Evolutionary conservation across 2,329 filamentous ascomycete genomes (phyloP).

Genomic region (Pseudogymnoascus sp.): DNA sequence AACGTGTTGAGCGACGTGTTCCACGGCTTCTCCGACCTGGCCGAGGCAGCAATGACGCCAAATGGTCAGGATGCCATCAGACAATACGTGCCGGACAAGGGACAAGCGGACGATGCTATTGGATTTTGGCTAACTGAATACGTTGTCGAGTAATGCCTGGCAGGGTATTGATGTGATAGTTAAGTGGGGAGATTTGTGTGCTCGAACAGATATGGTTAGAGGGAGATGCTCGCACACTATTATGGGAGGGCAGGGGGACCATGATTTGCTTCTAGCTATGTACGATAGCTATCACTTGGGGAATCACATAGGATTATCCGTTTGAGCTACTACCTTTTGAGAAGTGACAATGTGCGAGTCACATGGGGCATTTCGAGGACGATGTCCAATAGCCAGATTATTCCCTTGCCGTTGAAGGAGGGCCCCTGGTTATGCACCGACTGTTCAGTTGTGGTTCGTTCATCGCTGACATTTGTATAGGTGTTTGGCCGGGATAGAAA

Average conservation of each 20-base stretch:
- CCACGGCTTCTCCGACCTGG: slow-evolving; percentile 21
- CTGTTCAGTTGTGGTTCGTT: not conserved
- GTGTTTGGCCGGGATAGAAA: too few relatives aligned
- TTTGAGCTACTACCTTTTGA: not conserved
- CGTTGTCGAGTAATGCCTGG: slow-evolving; percentile 15
- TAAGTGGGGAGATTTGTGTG: not conserved
- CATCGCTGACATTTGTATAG: not conserved
- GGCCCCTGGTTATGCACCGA: not conserved
- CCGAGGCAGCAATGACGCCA: slow-evolving; percentile 18
- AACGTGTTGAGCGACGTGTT: slow-evolving; percentile 27
- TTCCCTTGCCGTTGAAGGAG: not conserved
- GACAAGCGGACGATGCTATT: slow-evolving; percentile 20
- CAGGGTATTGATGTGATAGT: slow-evolving; percentile 10
- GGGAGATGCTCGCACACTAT: not conserved
- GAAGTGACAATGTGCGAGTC: not conserved
- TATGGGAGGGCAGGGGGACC: not conserved
- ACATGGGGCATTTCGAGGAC: not conserved
- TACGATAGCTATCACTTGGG: not conserved
- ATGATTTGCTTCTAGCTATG: not conserved
- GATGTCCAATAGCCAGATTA: not conserved
- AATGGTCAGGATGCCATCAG: slow-evolving; percentile 20
- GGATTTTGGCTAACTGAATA: slow-evolving; percentile 26
- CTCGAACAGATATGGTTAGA: not conserved
- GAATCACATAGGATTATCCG: not conserved
- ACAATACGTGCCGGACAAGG: slow-evolving; percentile 18